Evolutionary conservation across 306 rosid genomes (phyloP), one percentile per base, ranked within the genome.

Genomic region (Sindora glabra): DNA sequence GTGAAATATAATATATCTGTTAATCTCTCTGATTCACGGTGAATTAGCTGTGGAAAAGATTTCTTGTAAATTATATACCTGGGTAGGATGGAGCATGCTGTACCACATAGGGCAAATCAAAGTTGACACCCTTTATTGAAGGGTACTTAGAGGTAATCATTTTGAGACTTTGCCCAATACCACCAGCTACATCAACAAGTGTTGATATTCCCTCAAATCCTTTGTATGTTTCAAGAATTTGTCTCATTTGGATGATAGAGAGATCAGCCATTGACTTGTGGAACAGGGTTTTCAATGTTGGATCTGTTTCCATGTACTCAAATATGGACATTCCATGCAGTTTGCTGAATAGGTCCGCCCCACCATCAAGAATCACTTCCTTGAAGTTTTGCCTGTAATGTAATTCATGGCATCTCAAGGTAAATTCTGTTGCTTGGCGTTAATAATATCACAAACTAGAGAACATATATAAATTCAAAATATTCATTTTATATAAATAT

Each of bases 101-200:
- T 2, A 49, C 30, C 10, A 49, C 56, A 5, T 26, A 36, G 30
- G 56, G 56, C 56, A 49, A 49, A 16, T 13, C 68, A 37, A 63
- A 63, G 68, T 63, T 63, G 18, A 63, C 24, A 5, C 59, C 68
- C 29, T 63, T 23, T 3, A 63, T 36, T 1, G 49, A 63, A 36
- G 59, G 29, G 12, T 63, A 49, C 25, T 15, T 63, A 3, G 68
- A 10, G 8, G 24, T 63, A 18, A 63, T 48, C 59, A 63, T 63
- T 51, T 49, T 63, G 48, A 63, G 68, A 32, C 26, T 14, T 63
- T 51, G 48, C 5, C 68, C 68, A 24, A 16, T 15, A 3, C 58
- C 68, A 48, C 68, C 68, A 15, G 19, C 68, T 6, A 63, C 68
- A 24, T 63, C 68, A 34, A 63, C 59, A 27, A 48, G 56, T 13